A percentile compares a stretch with the other conserved stretches of the same genome.
Evolutionary conservation across 2,329 filamentous ascomycete genomes (phyloP).

Genomic region (Colletotrichum lentis): DNA sequence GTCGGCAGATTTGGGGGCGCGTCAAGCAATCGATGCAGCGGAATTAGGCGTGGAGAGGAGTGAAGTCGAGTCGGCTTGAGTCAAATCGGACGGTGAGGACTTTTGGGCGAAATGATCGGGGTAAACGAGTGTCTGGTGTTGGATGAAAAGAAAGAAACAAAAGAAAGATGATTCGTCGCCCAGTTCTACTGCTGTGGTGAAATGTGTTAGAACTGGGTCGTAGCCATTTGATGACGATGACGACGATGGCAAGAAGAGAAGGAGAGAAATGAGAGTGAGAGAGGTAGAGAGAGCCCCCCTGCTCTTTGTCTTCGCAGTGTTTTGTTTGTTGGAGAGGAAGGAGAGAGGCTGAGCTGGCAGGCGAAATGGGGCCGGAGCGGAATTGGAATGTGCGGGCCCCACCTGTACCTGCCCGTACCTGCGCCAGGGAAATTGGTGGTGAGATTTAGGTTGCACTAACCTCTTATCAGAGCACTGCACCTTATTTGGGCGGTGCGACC

Average conservation of each 20-base stretch:
- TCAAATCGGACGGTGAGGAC: constrained; percentile 17
- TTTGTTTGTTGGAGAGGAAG: constrained; percentile 35
- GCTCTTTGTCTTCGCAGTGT: constrained; percentile 29
- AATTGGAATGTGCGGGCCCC: constrained; percentile 31
- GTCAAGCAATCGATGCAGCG: constrained; percentile 27
- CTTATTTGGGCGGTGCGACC: constrained; percentile 10
- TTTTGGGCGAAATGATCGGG: constrained; percentile 21
- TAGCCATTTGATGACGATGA: constrained; percentile 26
- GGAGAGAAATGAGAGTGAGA: constrained; percentile 6
- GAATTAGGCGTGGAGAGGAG: constrained; percentile 28
- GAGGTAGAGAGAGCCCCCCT: constrained; percentile 5
- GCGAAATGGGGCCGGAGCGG: constrained; percentile 33
- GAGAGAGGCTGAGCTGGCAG: constrained; percentile 36
- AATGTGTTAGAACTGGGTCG: constrained; percentile 33
- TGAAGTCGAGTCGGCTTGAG: neutral
- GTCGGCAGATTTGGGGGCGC: constrained; percentile 20
- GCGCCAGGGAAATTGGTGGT: constrained; percentile 36
- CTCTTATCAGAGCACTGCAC: constrained; percentile 35
- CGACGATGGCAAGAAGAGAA: neutral
- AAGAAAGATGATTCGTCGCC: constrained; percentile 20
- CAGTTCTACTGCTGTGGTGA: constrained; percentile 15
- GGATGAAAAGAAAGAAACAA: constrained; percentile 8
- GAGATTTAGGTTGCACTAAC: constrained; percentile 28
- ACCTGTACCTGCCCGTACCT: constrained; percentile 33
- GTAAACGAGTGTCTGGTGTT: constrained; percentile 35